A percentile compares a stretch with the other conserved stretches of the same genome.
phyloP scores from a whole-genome alignment of 2,329 filamentous ascomycete genomes.

The Claviceps purpurea region DNA sequence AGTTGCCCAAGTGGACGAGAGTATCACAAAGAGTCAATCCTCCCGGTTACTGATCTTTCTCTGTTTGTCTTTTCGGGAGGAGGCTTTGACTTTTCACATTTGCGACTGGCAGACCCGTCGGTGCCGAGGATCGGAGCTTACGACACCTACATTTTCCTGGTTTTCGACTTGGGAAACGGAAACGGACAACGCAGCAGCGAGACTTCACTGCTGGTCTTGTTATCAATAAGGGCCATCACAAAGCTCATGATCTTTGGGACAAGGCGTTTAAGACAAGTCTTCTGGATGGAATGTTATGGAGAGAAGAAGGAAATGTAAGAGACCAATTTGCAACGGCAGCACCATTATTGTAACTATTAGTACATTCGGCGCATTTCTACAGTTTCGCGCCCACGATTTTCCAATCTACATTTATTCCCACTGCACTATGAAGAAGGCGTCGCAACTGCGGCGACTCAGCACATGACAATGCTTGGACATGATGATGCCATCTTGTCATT shows the following conservation, averaged over 20 bases:
- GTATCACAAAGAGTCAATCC: conserved; percentile 90
- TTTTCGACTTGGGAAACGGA: no score
- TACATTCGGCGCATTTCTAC: background rate
- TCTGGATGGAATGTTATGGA: background rate
- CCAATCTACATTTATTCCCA: background rate
- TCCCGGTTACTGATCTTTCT: conserved; percentile 63
- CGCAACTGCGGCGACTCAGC: background rate
- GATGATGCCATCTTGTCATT: background rate
- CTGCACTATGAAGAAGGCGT: background rate
- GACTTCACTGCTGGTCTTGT: no score
- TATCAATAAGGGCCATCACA: background rate
- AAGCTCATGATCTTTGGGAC: background rate
- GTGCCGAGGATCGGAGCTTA: background rate
- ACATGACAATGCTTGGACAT: background rate
- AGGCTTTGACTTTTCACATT: background rate
- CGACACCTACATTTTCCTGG: no score
- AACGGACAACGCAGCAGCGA: no score
- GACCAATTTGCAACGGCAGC: background rate
- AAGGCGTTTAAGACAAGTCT: background rate
- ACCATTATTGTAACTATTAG: background rate
- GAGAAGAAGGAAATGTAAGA: background rate
- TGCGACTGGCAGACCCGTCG: background rate
- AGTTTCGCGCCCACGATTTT: background rate
- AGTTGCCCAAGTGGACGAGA: conserved; percentile 85
- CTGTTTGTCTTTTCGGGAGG: background rate